Percentiles rank a stretch among this genome's conserved stretches.
Conservation (phyloP, 1,139 yeast genomes). For the Yamadazyma kanchanaburiensis region DNA sequence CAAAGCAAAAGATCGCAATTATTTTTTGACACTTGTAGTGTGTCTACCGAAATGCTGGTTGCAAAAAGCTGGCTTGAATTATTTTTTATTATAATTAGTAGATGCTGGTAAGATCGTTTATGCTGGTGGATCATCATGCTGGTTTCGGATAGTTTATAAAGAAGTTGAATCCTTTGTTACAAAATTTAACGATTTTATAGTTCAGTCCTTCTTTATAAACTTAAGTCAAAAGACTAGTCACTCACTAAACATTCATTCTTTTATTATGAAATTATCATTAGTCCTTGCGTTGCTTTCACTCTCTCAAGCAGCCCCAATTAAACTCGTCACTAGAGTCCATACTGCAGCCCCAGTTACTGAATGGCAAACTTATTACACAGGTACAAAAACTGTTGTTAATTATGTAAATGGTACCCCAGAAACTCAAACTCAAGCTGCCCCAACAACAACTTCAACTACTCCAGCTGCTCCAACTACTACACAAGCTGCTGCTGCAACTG, state of each 20-base stretch:
- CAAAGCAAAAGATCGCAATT: too few species aligned
- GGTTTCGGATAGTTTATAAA: background rate
- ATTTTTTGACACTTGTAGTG: too few species aligned
- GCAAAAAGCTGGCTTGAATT: too few species aligned
- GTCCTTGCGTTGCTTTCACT: constrained; percentile 18
- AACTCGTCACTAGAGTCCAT: constrained; percentile 22
- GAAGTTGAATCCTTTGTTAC: too few species aligned
- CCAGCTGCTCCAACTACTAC: constrained; percentile 5
- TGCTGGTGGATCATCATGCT: background rate
- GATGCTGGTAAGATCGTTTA: background rate
- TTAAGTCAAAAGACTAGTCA: too few species aligned
- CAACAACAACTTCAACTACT: constrained; percentile 10
- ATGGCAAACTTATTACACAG: constrained; percentile 17
- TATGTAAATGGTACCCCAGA: constrained; percentile 24
- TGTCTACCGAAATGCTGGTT: too few species aligned
- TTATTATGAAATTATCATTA: constrained; percentile 14
- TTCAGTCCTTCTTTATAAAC: background rate
- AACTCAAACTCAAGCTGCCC: constrained; percentile 9
- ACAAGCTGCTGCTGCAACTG: constrained; percentile 1
- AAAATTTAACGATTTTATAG: too few species aligned
- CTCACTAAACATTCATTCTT: constrained; percentile 1
- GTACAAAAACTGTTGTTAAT: constrained; percentile 36
- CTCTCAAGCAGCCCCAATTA: constrained; percentile 26
- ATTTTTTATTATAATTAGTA: too few species aligned
- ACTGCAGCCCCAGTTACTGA: constrained; percentile 32